Conservation (phyloP, 768 basidiomycete species). For the Serendipita indica region DNA sequence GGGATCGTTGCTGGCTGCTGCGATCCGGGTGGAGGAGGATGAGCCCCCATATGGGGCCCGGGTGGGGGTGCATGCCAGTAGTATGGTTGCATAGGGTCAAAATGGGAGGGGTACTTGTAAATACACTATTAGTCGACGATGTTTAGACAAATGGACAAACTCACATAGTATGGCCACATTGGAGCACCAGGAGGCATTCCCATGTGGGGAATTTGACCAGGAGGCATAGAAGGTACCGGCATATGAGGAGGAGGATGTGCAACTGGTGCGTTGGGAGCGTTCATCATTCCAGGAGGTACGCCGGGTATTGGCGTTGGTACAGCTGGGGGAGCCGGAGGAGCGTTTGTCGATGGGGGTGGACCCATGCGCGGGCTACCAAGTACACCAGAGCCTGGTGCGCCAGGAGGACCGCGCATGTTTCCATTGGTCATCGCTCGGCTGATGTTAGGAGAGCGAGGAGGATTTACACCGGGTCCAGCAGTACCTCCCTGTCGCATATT, state of each 20-base stretch:
- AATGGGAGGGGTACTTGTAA: neutral
- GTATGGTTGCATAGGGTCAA: neutral
- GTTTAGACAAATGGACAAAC: neutral
- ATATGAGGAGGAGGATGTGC: neutral
- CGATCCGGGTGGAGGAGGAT: neutral
- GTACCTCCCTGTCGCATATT: neutral
- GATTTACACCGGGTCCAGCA: neutral
- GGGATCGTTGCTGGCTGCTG: neutral
- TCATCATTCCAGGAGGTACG: neutral
- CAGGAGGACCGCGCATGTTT: slow-evolving; percentile 8
- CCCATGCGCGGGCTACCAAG: slow-evolving; percentile 7
- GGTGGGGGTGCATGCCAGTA: neutral
- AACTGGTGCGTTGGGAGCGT: neutral
- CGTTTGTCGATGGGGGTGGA: neutral
- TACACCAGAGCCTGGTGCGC: neutral
- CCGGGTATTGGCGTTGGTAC: neutral
- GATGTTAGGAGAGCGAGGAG: neutral
- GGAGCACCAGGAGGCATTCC: neutral
- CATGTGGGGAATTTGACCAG: neutral
- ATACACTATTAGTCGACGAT: neutral
- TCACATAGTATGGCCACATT: neutral
- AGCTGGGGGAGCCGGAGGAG: neutral
- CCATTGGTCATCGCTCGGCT: neutral
- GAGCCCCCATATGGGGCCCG: neutral
- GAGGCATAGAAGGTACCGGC: neutral